Base-by-base conservation (phyloP, 2,329 filamentous ascomycete genomes). In the Fusarium begoniae region DNA sequence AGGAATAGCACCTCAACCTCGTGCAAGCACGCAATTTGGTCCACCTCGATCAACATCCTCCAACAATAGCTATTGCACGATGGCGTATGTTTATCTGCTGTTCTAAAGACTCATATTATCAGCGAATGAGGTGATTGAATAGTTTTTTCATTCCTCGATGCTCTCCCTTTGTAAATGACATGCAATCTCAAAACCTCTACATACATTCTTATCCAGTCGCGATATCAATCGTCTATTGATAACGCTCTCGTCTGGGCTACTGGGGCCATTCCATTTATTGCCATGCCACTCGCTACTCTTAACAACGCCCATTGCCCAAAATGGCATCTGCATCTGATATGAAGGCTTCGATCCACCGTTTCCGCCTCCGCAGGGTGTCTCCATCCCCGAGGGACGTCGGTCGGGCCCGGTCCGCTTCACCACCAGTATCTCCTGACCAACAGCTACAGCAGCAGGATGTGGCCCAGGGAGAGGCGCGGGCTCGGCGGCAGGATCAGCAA, bases 341-440 rank as follows among this genome's bases (percentile, higher is more conserved):
- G 77, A 78, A 78, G 58, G 74, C 72, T 51, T 78, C 77, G 63
- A 71, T 77, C 77, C 70, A 77, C 72, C 76, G 75, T 65, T 74
- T 77, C 73, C 76, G 75, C 63, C 63, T 77, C 60, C 73, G 74
- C 69, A 72, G 72, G 67, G 65, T 66, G 72, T 77, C 78, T 60
- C 74, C 79, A 55, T 75, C 79, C 47, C 74, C 76, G 24, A 63
- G 65, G 51, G 59, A 65, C 45, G 59, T 70, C 65, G 63, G 71
- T 75, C 77, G 77, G 75, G 62, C 71, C 74, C 75, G 78, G 60
- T 79, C 78, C 75, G 78, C 78, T 73, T 79, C 77, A 70, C 75
- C 76, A 69, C 61, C 71, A 48, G 57, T 26, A 47, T 75, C 75
- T 70, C 74, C 72, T 70, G 66, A 69, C 40, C 59, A 67, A 45